Conservation (phyloP, 2,329 filamentous ascomycete species). For the Escovopsis sp. region DNA sequence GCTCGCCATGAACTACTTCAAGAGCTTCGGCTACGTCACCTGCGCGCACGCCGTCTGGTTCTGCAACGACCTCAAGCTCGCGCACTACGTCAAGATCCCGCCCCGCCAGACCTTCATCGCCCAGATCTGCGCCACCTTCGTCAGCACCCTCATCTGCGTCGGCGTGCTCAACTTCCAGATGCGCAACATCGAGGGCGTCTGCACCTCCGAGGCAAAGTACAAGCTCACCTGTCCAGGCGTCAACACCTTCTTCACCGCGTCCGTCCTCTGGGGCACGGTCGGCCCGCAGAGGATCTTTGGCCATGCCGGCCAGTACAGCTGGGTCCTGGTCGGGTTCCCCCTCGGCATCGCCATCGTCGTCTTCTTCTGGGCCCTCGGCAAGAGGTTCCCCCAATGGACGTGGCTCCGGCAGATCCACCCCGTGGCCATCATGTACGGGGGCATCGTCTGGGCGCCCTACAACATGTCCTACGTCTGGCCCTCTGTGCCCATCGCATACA, state of each 20-base stretch:
- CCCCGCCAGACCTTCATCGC: slow-evolving; percentile 44
- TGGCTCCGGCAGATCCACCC: slow-evolving; percentile 32
- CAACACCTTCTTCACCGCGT: slow-evolving; percentile 42
- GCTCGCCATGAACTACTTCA: slow-evolving; percentile 40
- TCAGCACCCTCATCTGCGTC: slow-evolving; percentile 36
- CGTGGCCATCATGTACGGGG: slow-evolving; percentile 32
- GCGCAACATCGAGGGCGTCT: slow-evolving; percentile 32
- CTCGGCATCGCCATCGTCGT: slow-evolving; percentile 31
- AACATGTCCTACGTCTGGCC: slow-evolving; percentile 38
- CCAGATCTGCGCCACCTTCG: slow-evolving; percentile 42
- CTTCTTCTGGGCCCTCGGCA: slow-evolving; percentile 24
- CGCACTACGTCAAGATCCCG: slow-evolving; percentile 45
- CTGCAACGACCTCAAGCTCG: slow-evolving; percentile 32
- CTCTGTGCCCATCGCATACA: slow-evolving; percentile 35
- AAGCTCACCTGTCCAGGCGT: slow-evolving; percentile 37
- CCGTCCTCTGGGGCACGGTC: slow-evolving; percentile 40
- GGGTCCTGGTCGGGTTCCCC: slow-evolving; percentile 34
- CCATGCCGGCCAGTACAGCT: slow-evolving; percentile 30
- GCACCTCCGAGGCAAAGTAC: slow-evolving; percentile 30
- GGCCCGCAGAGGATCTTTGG: slow-evolving; percentile 37
- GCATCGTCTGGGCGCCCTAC: slow-evolving; percentile 32
- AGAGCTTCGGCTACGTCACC: slow-evolving; percentile 35
- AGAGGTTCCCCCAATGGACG: slow-evolving; percentile 25
- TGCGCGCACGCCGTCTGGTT: slow-evolving; percentile 38
- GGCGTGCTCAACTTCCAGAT: slow-evolving; percentile 36